These are phyloP conservation scores for Venturia pyrina DNA, from an alignment of 2,329 filamentous ascomycete species.

Conservation along the genomic window DNA sequence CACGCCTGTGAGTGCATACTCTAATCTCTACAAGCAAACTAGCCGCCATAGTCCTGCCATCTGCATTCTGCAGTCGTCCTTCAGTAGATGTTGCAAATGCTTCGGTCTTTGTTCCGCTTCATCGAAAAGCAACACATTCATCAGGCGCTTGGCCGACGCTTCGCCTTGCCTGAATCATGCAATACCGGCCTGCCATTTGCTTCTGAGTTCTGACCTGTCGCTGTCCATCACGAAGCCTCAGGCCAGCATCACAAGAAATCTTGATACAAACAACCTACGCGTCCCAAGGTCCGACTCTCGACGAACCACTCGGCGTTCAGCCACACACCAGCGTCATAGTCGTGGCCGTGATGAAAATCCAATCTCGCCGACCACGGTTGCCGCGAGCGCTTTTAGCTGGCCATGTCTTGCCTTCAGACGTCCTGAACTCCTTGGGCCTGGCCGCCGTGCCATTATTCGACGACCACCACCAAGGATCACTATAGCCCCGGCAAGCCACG, in stretches of 20 bases:
- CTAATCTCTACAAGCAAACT: not conserved
- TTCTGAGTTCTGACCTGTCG: not conserved
- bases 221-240: not conserved
- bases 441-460: not conserved
- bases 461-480: not conserved
- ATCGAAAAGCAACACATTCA: not conserved
- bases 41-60: not conserved
- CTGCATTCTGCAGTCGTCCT: not conserved
- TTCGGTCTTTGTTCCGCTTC: not conserved
- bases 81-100: not conserved
- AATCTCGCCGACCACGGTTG: not conserved
- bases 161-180: conserved; percentile 1
- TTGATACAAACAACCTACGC: not conserved
- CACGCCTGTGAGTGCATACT: not conserved
- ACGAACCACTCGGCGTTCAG: not conserved
- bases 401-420: not conserved
- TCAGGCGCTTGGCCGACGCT: not conserved
- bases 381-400: not conserved
- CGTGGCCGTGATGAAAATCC: not conserved
- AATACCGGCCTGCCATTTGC: not conserved
- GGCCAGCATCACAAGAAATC: not conserved
- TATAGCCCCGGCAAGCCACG: not conserved
- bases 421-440: not conserved
- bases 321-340: not conserved
- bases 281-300: not conserved